Evolutionary conservation across 352 stramenopile genomes (phyloP).

Genomic region (Pythium coloratum): DNA sequence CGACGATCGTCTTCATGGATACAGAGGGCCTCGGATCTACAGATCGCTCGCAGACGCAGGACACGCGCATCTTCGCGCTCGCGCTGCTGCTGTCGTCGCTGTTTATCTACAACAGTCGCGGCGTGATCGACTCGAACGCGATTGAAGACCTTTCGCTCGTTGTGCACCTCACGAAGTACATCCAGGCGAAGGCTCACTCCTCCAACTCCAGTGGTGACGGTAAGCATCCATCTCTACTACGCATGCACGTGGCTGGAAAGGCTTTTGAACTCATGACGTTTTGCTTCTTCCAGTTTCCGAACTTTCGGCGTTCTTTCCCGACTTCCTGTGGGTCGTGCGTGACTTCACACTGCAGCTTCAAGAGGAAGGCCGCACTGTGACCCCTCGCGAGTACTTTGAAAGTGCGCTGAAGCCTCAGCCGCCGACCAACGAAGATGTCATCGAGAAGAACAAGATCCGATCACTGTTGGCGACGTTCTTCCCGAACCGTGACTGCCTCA

Average conservation of each 20-base stretch:
- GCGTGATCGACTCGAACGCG: conserved; percentile 88
- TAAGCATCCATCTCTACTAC: conserved; percentile 43
- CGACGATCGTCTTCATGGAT: conserved; percentile 85
- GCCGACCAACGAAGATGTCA: conserved; percentile 70
- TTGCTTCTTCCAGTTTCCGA: conserved; percentile 24
- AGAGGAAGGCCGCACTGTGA: conserved; percentile 85
- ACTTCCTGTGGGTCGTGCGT: conserved; percentile 88
- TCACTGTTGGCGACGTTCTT: conserved; percentile 81
- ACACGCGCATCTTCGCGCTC: conserved; percentile 90
- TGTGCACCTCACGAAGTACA: conserved; percentile 90
- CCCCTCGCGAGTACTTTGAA: conserved; percentile 87
- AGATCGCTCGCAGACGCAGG: conserved; percentile 84
- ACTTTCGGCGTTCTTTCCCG: conserved; percentile 74
- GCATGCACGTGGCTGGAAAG: not conserved
- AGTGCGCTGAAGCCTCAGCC: conserved; percentile 81
- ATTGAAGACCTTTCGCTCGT: conserved; percentile 92
- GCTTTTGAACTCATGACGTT: not conserved
- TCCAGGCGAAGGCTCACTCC: conserved; percentile 57
- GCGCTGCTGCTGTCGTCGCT: conserved; percentile 81
- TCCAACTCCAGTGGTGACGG: conserved; percentile 28
- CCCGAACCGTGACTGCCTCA: conserved; percentile 84
- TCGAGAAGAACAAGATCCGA: conserved; percentile 82
- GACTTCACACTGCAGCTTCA: conserved; percentile 89
- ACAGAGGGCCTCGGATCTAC: conserved; percentile 87
- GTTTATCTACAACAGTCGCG: conserved; percentile 92